Evolutionary conservation across 2,329 filamentous ascomycete genomes (phyloP).

Genomic region (Ophiostoma populinum): DNA sequence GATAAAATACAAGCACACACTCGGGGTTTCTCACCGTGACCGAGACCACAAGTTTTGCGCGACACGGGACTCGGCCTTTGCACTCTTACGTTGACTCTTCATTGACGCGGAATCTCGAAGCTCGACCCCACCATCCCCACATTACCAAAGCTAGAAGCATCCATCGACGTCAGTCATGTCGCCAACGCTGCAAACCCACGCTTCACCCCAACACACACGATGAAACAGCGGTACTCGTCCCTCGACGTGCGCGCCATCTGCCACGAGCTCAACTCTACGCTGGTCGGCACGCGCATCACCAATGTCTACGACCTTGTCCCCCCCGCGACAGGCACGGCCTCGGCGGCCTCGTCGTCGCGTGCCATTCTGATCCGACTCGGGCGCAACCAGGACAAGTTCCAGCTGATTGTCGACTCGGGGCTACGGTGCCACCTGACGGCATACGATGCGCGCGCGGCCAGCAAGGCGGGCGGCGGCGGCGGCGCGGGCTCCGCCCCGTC

Average conservation of each 20-base stretch:
- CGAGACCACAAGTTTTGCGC: too few relatives aligned
- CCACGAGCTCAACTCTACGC: conserved; percentile 66
- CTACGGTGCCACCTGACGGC: conserved; percentile 91
- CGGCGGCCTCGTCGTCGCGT: conserved; percentile 35
- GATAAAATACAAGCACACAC: too few relatives aligned
- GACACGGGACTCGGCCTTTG: too few relatives aligned
- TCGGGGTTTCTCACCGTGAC: too few relatives aligned
- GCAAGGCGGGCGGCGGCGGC: not conserved
- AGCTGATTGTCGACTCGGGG: conserved; percentile 82
- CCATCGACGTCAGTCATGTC: too few relatives aligned
- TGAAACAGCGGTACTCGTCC: conserved; percentile 43
- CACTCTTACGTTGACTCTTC: too few relatives aligned
- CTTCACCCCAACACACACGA: too few relatives aligned
- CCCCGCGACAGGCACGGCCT: conserved; percentile 5
- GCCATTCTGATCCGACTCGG: conserved; percentile 94
- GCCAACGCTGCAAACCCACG: too few relatives aligned
- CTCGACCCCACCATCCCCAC: too few relatives aligned
- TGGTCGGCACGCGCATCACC: conserved; percentile 64
- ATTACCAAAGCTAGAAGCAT: too few relatives aligned
- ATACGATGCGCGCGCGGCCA: conserved; percentile 63
- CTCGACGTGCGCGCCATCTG: conserved; percentile 60
- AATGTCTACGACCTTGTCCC: conserved; percentile 76
- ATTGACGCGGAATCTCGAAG: too few relatives aligned
- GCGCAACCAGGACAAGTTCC: conserved; percentile 74
- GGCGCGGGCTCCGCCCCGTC: conserved; percentile 41